Evolutionary conservation across 331 rosid species (phyloP).

Genomic region (Pyrus hybrid): DNA sequence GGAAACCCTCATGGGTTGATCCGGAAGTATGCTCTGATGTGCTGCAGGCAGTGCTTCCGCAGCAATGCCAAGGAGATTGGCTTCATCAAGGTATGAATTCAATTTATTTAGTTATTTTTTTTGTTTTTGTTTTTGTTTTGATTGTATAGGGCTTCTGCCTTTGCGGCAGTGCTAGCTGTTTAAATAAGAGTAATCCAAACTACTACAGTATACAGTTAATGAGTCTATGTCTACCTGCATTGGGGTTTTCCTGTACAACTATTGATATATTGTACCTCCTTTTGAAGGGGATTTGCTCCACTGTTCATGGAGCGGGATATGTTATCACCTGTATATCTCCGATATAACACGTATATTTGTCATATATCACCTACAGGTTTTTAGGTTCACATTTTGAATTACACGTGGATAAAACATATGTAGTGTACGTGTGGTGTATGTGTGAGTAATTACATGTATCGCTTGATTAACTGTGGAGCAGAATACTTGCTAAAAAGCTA

Average conservation of each 20-base stretch:
- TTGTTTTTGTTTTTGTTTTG: neutral
- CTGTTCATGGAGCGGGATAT: neutral
- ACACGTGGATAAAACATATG: neutral
- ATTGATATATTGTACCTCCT: neutral
- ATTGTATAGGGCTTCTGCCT: neutral
- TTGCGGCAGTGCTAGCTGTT: neutral
- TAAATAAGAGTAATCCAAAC: neutral
- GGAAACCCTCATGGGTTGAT: constrained; percentile 56
- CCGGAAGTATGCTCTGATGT: constrained; percentile 46
- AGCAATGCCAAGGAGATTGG: constrained; percentile 64
- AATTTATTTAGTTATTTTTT: no score
- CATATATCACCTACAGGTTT: neutral
- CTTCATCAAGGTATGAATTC: constrained; percentile 36
- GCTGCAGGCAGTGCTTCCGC: constrained; percentile 62
- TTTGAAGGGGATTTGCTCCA: neutral
- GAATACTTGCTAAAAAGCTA: neutral
- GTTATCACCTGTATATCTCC: neutral
- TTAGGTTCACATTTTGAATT: no score
- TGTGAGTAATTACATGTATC: neutral
- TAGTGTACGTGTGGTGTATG: neutral
- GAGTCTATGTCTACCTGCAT: neutral
- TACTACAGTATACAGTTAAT: neutral
- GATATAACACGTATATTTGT: no score
- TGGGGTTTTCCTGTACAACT: neutral
- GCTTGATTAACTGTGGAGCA: neutral